Base-by-base conservation (phyloP, 768 basidiomycete species). In the Russula ochroleuca region DNA sequence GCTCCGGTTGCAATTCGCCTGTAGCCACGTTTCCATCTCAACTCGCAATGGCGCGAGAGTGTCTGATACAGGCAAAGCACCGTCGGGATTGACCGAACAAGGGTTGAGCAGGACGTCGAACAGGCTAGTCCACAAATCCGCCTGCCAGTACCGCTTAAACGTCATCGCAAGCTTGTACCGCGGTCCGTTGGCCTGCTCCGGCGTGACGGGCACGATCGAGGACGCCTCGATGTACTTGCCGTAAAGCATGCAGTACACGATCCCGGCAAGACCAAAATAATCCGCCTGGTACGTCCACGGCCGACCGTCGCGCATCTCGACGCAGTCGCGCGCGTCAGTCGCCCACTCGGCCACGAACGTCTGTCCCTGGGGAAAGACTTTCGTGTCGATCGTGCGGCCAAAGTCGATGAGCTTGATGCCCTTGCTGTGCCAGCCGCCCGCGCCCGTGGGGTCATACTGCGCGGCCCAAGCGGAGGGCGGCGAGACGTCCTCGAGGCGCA, bases 201-300 rank as follows among this genome's bases (percentile, higher is more conserved):
- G 73, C 3, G 72, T 67, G 17, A 76, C 72, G 2, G 73, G 70
- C 35, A 72, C 75, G 51, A 88, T 77, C 10, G 86, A 79, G 63
- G 81, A 81, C 14, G 84, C 84, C 71, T 94, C 87, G 73, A 99
- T 92, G 77, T 98, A 96, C 75, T 93, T 96, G 28, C 95, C 95
- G 71, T 94, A 98, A 35, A 99, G 83, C 85, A 98, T 87, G 78
- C 93, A 97, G 75, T 92, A 97, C 40, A 94, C 83, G 70, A 98
- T 88, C 50, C 94, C 88, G 0, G 92, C 94, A 21, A 98, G 83
- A n/a, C 97, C 97, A 72, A 85, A 93, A 74, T 99, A 99, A 73
- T 99, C 97, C 3, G 93, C 85, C 75, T 99, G 91, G 76, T 85
- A 97, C 62, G 89, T 94, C 97, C 96, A 99, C 4, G 92, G 83